Conservation (phyloP, 148 eudicot genomes). For the Beta vulgaris region DNA sequence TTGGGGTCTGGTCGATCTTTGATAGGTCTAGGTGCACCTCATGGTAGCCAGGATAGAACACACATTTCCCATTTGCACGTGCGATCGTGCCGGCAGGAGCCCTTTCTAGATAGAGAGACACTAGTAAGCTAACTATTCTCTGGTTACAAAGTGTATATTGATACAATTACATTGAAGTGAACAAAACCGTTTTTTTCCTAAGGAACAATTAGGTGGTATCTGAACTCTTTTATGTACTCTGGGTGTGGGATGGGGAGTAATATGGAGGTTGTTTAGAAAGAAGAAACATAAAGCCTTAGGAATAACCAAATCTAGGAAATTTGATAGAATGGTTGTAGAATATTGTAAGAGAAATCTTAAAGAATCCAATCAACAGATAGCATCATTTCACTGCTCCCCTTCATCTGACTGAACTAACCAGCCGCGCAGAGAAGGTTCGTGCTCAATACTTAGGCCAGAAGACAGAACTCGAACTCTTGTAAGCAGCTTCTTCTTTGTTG, state of each 20-base stretch:
- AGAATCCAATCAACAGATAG: not conserved
- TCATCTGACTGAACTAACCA: conserved; percentile 22
- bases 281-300: not conserved
- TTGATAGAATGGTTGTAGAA: not conserved
- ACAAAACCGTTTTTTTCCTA: too few relatives aligned
- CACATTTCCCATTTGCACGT: too few relatives aligned
- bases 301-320: not conserved
- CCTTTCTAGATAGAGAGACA: too few relatives aligned
- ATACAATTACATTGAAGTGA: too few relatives aligned
- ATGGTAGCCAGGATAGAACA: too few relatives aligned
- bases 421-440: conserved; percentile 28
- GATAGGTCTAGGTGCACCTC: too few relatives aligned
- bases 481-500: conserved; percentile 56
- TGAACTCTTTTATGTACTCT: not conserved
- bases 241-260: not conserved
- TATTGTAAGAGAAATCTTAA: not conserved
- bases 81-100: too few relatives aligned
- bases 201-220: too few relatives aligned
- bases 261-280: too few relatives aligned
- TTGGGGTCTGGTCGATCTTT: too few relatives aligned
- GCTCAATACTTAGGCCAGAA: conserved; percentile 13
- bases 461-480: conserved; percentile 43
- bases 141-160: too few relatives aligned
- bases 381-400: not conserved
- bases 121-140: too few relatives aligned